Evolutionary conservation across 257 asterid species (phyloP).

Genomic region (Solanum chilense): DNA sequence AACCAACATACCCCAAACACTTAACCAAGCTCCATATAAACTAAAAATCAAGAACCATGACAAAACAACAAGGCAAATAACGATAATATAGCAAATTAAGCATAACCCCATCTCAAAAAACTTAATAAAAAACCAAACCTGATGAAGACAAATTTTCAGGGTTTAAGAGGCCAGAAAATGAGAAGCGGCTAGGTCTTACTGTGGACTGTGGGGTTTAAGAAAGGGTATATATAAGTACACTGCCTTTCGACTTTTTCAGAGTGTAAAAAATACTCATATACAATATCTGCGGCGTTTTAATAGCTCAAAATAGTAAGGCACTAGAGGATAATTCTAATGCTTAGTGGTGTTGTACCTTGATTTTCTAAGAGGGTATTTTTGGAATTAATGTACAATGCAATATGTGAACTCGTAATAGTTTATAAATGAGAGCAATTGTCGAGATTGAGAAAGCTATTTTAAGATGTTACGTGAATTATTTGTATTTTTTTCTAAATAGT

Average conservation of each 20-base stretch:
- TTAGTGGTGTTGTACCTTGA: not conserved
- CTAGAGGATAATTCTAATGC: not conserved
- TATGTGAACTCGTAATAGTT: not conserved
- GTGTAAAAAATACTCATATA: not conserved
- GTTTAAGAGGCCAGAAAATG: not conserved
- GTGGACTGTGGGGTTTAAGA: not conserved
- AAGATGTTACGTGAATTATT: not conserved
- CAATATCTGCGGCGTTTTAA: not conserved
- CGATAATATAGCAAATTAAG: not conserved
- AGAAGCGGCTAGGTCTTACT: slow-evolving; percentile 19
- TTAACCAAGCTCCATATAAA: not conserved
- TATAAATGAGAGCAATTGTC: not conserved
- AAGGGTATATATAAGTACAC: not conserved
- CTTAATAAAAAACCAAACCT: not conserved
- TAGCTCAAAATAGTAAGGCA: not conserved
- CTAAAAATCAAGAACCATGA: not conserved
- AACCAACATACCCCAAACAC: not conserved
- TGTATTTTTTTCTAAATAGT: not conserved
- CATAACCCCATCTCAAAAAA: too few species aligned
- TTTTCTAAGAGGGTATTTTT: not conserved
- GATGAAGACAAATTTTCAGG: not conserved
- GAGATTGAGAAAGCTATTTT: not conserved
- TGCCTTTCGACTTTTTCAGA: not conserved
- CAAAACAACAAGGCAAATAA: not conserved
- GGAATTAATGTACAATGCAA: not conserved